These are phyloP conservation scores for Candida broadrunensis DNA, from an alignment of 805 yeast genomes.

Conservation along the genomic window DNA sequence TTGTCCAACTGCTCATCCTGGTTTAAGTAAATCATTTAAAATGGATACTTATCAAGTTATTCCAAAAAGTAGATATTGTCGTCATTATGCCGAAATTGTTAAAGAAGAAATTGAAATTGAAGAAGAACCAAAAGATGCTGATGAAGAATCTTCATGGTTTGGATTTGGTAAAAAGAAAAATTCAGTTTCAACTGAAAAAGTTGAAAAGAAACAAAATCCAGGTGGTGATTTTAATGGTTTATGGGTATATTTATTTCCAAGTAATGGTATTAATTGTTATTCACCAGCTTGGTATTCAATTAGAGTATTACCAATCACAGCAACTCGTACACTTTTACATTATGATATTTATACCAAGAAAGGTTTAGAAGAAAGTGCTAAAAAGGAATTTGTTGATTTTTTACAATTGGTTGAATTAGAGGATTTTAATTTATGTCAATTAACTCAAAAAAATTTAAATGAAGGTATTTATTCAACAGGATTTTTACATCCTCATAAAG, in stretches of 20 bases:
- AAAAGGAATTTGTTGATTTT: conserved; percentile 62
- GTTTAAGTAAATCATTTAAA: conserved; percentile 52
- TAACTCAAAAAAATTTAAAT: conserved; percentile 59
- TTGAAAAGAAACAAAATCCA: conserved; percentile 41
- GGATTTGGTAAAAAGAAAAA: conserved; percentile 40
- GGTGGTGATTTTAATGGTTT: conserved; percentile 63
- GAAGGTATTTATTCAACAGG: conserved; percentile 61
- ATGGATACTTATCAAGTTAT: conserved; percentile 67
- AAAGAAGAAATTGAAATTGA: conserved; percentile 26
- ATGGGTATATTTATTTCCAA: conserved; percentile 62
- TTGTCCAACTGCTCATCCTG: conserved; percentile 68
- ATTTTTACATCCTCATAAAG: conserved; percentile 56
- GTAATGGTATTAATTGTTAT: conserved; percentile 60
- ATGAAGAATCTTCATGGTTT: conserved; percentile 46
- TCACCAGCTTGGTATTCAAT: conserved; percentile 68
- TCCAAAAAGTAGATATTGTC: conserved; percentile 56
- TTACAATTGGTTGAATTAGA: conserved; percentile 61
- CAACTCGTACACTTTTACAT: conserved; percentile 54
- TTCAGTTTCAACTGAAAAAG: conserved; percentile 9
- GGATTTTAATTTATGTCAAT: conserved; percentile 57
- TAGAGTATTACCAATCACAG: conserved; percentile 53
- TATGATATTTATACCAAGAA: conserved; percentile 62
- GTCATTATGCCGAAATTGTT: conserved; percentile 58
- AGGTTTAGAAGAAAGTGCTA: conserved; percentile 49
- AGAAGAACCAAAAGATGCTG: conserved; percentile 27